Conservation (phyloP, 129 eudicot genomes). For the Heracleum sosnowskyi region DNA sequence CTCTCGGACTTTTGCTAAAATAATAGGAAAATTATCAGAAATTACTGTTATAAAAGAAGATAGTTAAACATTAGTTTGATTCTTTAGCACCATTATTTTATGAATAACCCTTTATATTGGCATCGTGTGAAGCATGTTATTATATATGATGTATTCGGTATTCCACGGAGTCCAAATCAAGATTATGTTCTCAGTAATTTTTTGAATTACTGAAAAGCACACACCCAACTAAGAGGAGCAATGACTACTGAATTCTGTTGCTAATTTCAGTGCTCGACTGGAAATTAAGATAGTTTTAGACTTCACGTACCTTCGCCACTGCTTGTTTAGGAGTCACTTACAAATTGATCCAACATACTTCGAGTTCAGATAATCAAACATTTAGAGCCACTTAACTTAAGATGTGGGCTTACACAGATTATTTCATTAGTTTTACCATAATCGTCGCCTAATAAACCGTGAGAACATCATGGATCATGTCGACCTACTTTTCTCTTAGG, state of each 20-base stretch:
- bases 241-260: too few species aligned
- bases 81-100: background rate
- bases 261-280: background rate
- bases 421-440: background rate
- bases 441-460: background rate
- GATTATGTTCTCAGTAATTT: too few species aligned
- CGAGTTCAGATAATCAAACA: background rate
- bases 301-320: too few species aligned
- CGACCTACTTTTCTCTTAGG: too few species aligned
- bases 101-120: background rate
- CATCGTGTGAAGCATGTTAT: constrained; percentile 8
- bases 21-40: too few species aligned
- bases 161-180: background rate
- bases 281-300: too few species aligned
- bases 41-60: background rate
- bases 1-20: constrained; percentile 31
- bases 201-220: too few species aligned
- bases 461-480: background rate
- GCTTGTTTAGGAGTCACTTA: background rate
- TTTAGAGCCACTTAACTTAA: rapidly evolving
- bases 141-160: too few species aligned
- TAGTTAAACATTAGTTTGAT: background rate
- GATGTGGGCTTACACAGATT: background rate
- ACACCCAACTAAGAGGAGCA: too few species aligned
- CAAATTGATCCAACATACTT: background rate